These are phyloP conservation scores for Eucalyptus paniculata DNA, from an alignment of 345 rosid genomes.

Conservation along the genomic window DNA sequence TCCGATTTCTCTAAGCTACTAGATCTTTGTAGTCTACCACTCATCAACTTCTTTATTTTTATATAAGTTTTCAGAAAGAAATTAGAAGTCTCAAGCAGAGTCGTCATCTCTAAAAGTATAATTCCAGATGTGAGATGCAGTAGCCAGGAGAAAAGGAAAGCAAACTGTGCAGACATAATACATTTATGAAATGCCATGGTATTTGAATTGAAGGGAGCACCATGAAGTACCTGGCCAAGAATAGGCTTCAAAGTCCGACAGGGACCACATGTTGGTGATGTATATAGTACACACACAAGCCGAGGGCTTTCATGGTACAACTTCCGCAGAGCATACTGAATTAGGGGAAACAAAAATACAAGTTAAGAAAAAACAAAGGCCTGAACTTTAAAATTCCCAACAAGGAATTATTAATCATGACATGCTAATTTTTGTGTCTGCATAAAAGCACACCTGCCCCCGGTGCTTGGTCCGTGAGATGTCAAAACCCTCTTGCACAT, in stretches of 20 bases:
- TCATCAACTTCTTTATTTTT: neutral
- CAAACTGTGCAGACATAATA: neutral
- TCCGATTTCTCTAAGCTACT: neutral
- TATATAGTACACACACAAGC: slow-evolving; percentile 72
- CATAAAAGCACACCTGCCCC: slow-evolving; percentile 64
- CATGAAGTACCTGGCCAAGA: slow-evolving; percentile 59
- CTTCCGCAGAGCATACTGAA: slow-evolving; percentile 85
- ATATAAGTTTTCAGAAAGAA: neutral
- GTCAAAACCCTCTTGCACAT: slow-evolving; percentile 81
- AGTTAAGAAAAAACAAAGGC: neutral
- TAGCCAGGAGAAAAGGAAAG: neutral
- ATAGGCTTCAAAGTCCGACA: slow-evolving; percentile 97
- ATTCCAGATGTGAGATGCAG: neutral
- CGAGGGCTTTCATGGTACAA: slow-evolving; percentile 93
- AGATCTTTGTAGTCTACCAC: neutral
- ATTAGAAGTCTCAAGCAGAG: neutral
- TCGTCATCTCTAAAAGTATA: neutral
- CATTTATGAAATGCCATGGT: neutral
- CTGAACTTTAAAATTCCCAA: neutral
- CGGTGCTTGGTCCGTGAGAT: slow-evolving; percentile 61
- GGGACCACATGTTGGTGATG: slow-evolving; percentile 95
- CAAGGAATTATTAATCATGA: neutral
- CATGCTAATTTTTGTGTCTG: neutral
- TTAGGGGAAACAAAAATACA: neutral
- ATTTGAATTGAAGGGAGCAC: neutral